A percentile compares a stretch with the other conserved stretches of the same genome.
Conservation (phyloP, 805 yeast species). For the Wickerhamiella lipophila region DNA sequence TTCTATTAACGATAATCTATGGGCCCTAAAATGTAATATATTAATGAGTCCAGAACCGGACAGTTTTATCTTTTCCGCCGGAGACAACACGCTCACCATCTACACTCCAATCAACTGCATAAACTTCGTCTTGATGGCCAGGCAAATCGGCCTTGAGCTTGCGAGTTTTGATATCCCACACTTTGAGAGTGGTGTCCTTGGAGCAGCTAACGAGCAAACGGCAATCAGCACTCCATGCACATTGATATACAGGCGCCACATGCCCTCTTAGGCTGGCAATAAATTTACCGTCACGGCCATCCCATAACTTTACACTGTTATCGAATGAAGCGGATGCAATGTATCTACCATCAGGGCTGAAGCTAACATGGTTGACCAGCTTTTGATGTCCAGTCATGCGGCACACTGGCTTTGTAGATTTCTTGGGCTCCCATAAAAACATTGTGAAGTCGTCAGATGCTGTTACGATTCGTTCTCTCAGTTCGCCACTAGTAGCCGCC, state of each 20-base stretch:
- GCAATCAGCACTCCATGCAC: slow-evolving; percentile 95
- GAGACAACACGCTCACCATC: slow-evolving; percentile 92
- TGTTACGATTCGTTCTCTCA: slow-evolving; percentile 71
- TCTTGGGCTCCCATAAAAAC: slow-evolving; percentile 91
- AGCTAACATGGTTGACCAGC: slow-evolving; percentile 86
- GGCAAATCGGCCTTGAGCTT: slow-evolving; percentile 83
- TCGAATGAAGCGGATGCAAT: slow-evolving; percentile 91
- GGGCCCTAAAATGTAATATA: no score
- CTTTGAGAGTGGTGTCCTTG: slow-evolving; percentile 89
- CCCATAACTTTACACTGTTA: slow-evolving; percentile 92
- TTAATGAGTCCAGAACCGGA: slow-evolving; percentile 72
- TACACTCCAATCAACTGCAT: slow-evolving; percentile 94
- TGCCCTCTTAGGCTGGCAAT: slow-evolving; percentile 88
- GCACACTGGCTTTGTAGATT: slow-evolving; percentile 66
- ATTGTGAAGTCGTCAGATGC: slow-evolving; percentile 97
- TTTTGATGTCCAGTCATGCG: slow-evolving; percentile 98
- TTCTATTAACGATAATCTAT: no score
- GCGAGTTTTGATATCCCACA: slow-evolving; percentile 85
- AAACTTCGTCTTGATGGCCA: slow-evolving; percentile 92
- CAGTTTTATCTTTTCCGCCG: slow-evolving; percentile 94
- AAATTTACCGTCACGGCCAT: slow-evolving; percentile 83
- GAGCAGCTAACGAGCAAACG: slow-evolving; percentile 85
- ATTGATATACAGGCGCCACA: slow-evolving; percentile 94
- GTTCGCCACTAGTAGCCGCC: slow-evolving; percentile 43
- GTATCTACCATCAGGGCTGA: slow-evolving; percentile 88